Evolutionary conservation across 2,329 filamentous ascomycete genomes (phyloP).

Genomic region (Alternaria triticina): DNA sequence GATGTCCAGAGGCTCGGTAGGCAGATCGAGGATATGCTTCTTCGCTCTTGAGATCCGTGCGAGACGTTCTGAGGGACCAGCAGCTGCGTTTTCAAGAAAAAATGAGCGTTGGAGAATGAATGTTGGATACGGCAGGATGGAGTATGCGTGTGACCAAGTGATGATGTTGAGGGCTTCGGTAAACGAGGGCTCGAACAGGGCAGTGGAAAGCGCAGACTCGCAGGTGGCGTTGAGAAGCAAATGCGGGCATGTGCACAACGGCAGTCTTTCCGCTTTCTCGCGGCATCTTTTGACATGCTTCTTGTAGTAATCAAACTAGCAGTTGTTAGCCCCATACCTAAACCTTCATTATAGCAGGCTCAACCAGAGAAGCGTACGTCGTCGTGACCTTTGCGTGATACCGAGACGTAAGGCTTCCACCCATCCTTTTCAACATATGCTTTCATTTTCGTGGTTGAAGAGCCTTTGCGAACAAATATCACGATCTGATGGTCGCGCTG

Average conservation of each 20-base stretch:
- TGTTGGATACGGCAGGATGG: neutral
- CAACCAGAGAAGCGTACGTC: too few species aligned
- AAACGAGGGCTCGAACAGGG: neutral
- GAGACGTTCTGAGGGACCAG: neutral
- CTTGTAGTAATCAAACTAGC: too few species aligned
- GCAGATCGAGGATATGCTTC: neutral
- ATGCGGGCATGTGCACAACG: too few species aligned
- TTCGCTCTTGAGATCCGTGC: neutral
- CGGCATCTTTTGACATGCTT: too few species aligned
- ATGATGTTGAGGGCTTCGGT: neutral
- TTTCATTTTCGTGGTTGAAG: neutral
- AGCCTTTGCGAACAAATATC: neutral
- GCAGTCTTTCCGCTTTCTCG: too few species aligned
- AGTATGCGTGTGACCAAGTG: neutral
- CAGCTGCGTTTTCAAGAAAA: neutral
- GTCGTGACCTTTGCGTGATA: too few species aligned
- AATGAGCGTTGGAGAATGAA: neutral
- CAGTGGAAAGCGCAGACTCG: neutral
- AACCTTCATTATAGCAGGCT: too few species aligned
- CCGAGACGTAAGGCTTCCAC: too few species aligned
- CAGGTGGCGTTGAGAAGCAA: too few species aligned
- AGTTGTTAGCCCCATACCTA: too few species aligned
- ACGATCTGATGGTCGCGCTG: too few species aligned
- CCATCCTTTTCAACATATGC: neutral
- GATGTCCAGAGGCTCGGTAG: neutral